A percentile compares a stretch with the other conserved stretches of the same genome.
These are phyloP conservation scores for Kwoniella europaea DNA, from an alignment of 768 basidiomycete species.

Conservation along the genomic window DNA sequence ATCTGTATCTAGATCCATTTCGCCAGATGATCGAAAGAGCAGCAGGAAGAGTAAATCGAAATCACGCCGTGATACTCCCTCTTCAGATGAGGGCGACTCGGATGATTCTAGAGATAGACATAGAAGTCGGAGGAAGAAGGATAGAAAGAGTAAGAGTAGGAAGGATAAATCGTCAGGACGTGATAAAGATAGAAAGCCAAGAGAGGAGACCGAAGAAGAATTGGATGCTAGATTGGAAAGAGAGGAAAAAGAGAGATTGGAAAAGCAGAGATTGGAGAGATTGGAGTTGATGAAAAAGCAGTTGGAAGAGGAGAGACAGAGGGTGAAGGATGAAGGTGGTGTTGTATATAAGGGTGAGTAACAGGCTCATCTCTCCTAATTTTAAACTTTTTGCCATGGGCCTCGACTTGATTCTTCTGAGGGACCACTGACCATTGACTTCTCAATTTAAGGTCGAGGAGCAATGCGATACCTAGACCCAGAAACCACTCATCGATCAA, in stretches of 20 bases:
- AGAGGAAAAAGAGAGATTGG: constrained; percentile 55
- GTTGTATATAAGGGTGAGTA: constrained; percentile 55
- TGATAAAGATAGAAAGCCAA: constrained; percentile 29
- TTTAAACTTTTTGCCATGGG: too few relatives aligned
- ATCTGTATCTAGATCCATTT: constrained; percentile 32
- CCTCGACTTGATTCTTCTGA: neutral
- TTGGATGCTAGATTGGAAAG: constrained; percentile 55
- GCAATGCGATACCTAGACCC: constrained; percentile 56
- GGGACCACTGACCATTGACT: neutral
- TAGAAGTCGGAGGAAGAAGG: constrained; percentile 61
- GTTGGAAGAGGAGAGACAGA: constrained; percentile 38
- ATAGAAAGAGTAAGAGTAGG: constrained; percentile 41
- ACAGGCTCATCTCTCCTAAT: too few relatives aligned
- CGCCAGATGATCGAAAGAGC: constrained; percentile 20
- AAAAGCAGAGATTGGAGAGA: constrained; percentile 38
- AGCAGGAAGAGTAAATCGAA: constrained; percentile 25
- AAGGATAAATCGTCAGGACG: constrained; percentile 50
- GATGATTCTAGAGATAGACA: constrained; percentile 17
- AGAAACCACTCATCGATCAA: constrained; percentile 27
- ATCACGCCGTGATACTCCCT: constrained; percentile 12
- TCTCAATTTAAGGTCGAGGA: constrained; percentile 46
- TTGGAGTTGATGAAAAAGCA: constrained; percentile 39
- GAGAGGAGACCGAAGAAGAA: constrained; percentile 53
- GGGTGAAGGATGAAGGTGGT: constrained; percentile 39
- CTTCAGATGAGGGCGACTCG: constrained; percentile 10